Percentiles rank a stretch among this genome's conserved stretches.
These are phyloP conservation scores for Claviceps arundinis DNA, from an alignment of 2,329 filamentous ascomycete species.

Conservation along the genomic window DNA sequence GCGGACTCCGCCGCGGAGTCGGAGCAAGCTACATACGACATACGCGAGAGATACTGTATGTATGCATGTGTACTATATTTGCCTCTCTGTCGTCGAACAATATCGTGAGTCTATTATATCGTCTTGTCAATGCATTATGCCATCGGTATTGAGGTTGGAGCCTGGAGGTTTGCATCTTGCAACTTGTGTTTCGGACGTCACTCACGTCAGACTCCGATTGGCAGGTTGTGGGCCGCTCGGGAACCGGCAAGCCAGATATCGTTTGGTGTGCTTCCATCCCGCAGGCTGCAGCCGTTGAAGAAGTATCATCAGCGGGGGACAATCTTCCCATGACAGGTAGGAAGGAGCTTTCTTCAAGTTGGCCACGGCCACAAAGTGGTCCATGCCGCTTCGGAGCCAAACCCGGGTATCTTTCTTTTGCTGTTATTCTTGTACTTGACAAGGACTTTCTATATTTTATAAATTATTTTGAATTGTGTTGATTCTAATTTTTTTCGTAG, in stretches of 20 bases:
- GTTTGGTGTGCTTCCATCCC: not conserved
- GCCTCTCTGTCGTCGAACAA: too few relatives aligned
- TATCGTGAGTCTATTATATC: too few relatives aligned
- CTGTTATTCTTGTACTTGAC: not conserved
- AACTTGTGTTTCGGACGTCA: not conserved
- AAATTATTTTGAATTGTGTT: not conserved
- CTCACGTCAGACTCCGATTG: not conserved
- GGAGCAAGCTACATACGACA: too few relatives aligned
- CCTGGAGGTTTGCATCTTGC: too few relatives aligned
- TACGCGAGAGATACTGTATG: too few relatives aligned
- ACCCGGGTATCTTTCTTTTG: not conserved
- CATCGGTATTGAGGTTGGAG: too few relatives aligned
- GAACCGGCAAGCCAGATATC: not conserved
- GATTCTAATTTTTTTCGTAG: not conserved
- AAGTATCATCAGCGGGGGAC: not conserved
- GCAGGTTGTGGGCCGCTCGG: not conserved
- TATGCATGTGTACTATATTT: too few relatives aligned
- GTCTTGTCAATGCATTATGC: too few relatives aligned
- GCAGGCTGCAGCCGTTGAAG: not conserved
- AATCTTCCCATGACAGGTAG: not conserved
- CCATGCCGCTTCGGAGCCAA: not conserved
- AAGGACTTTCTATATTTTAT: not conserved
- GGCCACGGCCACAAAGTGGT: not conserved
- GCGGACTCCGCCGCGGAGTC: too few relatives aligned
- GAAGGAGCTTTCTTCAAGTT: not conserved